phyloP scores from a whole-genome alignment of 1,284 basidiomycete species.

The Acaromyces ingoldii region DNA sequence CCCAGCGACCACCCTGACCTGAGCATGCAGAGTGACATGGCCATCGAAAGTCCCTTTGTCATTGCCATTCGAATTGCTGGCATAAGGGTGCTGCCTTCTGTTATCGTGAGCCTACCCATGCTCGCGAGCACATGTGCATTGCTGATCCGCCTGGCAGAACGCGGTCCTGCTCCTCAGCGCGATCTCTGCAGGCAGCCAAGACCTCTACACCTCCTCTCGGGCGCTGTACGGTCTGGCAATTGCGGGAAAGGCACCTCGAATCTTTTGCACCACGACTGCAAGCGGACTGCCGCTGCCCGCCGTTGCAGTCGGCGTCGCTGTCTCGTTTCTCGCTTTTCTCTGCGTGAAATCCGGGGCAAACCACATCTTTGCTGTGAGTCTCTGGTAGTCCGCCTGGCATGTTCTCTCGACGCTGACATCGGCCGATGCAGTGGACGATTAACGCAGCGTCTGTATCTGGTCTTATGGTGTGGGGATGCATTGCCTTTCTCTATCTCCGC shows the following conservation, averaged over 20 bases:
- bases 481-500: slow-evolving; percentile 68
- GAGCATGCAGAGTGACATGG: slow-evolving; percentile 25
- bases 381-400: slow-evolving; percentile 60
- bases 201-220: slow-evolving; percentile 75
- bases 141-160: slow-evolving; percentile 54
- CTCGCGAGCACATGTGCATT: neutral
- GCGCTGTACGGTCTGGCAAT: slow-evolving; percentile 67
- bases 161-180: slow-evolving; percentile 71
- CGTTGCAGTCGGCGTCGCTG: slow-evolving; percentile 64
- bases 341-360: no score
- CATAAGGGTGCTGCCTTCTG: slow-evolving; percentile 52
- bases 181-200: slow-evolving; percentile 77
- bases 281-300: slow-evolving; percentile 72
- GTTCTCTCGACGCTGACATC: slow-evolving; percentile 60
- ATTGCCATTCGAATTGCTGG: slow-evolving; percentile 52
- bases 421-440: slow-evolving; percentile 59
- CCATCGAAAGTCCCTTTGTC: slow-evolving; percentile 46
- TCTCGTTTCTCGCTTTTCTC: slow-evolving; percentile 65
- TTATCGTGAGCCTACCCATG: slow-evolving; percentile 54
- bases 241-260: slow-evolving; percentile 66
- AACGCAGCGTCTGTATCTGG: slow-evolving; percentile 63
- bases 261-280: slow-evolving; percentile 66
- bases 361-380: slow-evolving; percentile 47
- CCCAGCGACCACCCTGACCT: slow-evolving; percentile 32
- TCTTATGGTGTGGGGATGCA: slow-evolving; percentile 75